Percentiles rank a stretch among this genome's conserved stretches.
These are phyloP conservation scores for Sorghum bicolor DNA, from an alignment of 176 grass and related monocot species.

Conservation along the genomic window DNA sequence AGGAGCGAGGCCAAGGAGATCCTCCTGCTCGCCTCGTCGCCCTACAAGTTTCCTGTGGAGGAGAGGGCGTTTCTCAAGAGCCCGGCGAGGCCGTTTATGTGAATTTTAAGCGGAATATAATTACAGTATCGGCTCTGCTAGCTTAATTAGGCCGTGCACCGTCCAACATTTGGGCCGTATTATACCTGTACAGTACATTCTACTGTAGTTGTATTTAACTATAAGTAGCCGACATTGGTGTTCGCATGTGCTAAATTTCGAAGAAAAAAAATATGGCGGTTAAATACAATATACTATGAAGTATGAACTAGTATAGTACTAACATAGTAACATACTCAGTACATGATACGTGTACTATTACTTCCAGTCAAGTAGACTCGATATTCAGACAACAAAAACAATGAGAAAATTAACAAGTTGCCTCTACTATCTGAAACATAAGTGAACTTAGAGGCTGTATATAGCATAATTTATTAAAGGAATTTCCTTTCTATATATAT, in stretches of 20 bases:
- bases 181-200: neutral
- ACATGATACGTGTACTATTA: no score
- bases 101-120: neutral
- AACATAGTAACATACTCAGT: no score
- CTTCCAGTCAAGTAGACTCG: no score
- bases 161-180: neutral
- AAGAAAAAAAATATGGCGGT: neutral
- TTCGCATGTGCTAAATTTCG: neutral
- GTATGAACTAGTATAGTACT: no score
- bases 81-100: conserved; percentile 16
- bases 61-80: conserved; percentile 32
- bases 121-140: neutral
- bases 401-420: no score
- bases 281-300: neutral
- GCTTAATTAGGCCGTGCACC: neutral
- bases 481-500: no score
- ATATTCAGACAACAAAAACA: no score
- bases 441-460: no score
- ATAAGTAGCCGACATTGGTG: neutral
- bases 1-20: conserved; percentile 32
- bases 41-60: conserved; percentile 10
- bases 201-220: neutral
- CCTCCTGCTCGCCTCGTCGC: neutral
- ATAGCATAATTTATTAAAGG: no score
- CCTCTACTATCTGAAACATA: no score